phyloP scores from a whole-genome alignment of 2,329 filamentous ascomycete species.

The Nemania sp. region DNA sequence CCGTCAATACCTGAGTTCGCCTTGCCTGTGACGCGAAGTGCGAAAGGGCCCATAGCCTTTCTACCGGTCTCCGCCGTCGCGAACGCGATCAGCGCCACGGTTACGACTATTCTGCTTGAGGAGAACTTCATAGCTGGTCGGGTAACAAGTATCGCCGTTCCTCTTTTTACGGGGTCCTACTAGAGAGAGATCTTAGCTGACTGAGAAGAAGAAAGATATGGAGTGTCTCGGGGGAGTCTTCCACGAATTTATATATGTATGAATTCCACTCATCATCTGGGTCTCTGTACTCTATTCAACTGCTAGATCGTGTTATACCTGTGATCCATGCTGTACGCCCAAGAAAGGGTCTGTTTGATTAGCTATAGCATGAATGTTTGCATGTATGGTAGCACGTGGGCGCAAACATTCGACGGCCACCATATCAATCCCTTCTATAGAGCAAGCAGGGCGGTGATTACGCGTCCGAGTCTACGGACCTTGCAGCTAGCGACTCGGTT shows the following conservation, averaged over 20 bases:
- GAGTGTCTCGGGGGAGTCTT: too few relatives aligned
- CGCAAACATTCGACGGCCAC: too few relatives aligned
- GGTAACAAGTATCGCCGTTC: background rate
- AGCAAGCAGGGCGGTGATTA: background rate
- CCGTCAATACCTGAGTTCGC: constrained; percentile 13
- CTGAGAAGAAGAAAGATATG: too few relatives aligned
- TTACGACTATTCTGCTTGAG: background rate
- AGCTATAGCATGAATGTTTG: too few relatives aligned
- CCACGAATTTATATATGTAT: constrained; percentile 11
- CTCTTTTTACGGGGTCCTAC: background rate
- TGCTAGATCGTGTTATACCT: background rate
- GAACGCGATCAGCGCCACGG: background rate
- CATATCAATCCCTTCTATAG: background rate
- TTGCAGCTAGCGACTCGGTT: background rate
- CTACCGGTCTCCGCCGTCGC: constrained; percentile 4
- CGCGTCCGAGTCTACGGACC: background rate
- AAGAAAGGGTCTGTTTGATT: too few relatives aligned
- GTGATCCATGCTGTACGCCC: background rate
- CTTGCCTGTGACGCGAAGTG: constrained; percentile 22
- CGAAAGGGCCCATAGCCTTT: constrained; percentile 22
- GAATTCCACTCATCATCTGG: background rate
- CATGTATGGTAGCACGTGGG: too few relatives aligned
- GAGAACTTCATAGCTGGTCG: constrained; percentile 9
- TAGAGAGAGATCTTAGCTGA: background rate
- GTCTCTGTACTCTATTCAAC: background rate